A percentile compares a stretch with the other conserved stretches of the same genome.
Conservation (phyloP, 1,284 basidiomycete species). For the Ustilago crameri region DNA sequence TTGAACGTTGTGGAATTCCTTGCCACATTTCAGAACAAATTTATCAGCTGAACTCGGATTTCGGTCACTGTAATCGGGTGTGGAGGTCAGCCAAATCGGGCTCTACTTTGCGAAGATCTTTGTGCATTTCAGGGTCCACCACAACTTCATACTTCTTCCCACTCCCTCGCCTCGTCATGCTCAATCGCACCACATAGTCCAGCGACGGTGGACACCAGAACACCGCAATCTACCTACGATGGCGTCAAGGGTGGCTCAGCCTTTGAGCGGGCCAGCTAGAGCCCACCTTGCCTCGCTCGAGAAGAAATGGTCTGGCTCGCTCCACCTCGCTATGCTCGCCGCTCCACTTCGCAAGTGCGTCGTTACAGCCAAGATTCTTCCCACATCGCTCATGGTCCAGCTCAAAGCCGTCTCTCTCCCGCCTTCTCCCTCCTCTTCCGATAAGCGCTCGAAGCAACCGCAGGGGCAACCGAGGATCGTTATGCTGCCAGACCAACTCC, state of each 20-base stretch:
- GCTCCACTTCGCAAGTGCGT: slow-evolving; percentile 32
- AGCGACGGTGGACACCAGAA: too few species aligned
- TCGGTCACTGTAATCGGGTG: slow-evolving; percentile 22
- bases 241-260: neutral
- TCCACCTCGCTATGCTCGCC: slow-evolving; percentile 30
- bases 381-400: slow-evolving; percentile 26
- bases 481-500: slow-evolving; percentile 23
- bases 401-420: slow-evolving; percentile 28
- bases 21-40: slow-evolving; percentile 12
- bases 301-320: slow-evolving; percentile 20
- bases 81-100: slow-evolving; percentile 24
- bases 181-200: neutral
- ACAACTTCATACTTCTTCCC: neutral
- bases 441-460: neutral
- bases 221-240: too few species aligned
- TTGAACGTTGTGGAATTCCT: slow-evolving; percentile 28
- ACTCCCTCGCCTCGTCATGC: neutral
- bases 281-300: slow-evolving; percentile 12
- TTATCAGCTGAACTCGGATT: slow-evolving; percentile 1
- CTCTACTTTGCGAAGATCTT: neutral
- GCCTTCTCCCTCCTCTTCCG: slow-evolving; percentile 1
- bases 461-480: neutral
- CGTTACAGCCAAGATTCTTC: slow-evolving; percentile 27
- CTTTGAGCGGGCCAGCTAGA: slow-evolving; percentile 1
- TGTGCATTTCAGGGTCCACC: slow-evolving; percentile 29